Percentiles rank a stretch among this genome's conserved stretches.
Conservation (phyloP, 2,329 filamentous ascomycete genomes). For the Fusarium solani-melongenae region DNA sequence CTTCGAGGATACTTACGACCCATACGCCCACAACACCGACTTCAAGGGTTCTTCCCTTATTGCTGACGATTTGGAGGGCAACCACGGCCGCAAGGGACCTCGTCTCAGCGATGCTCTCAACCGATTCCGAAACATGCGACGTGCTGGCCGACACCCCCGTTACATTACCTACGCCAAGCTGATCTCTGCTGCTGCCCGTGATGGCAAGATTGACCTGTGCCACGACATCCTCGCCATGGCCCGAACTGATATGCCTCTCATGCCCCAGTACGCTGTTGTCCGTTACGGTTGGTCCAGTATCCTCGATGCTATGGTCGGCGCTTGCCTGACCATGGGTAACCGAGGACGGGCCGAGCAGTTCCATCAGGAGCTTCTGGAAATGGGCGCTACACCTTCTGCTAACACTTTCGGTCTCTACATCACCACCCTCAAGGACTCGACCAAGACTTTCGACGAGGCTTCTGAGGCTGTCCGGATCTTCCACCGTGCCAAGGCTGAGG, state of each 20-base stretch:
- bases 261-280: conserved; percentile 86
- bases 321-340: conserved; percentile 85
- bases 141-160: conserved; percentile 87
- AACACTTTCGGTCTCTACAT: conserved; percentile 99
- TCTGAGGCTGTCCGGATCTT: conserved; percentile 98
- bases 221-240: conserved; percentile 92
- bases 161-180: conserved; percentile 98
- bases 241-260: conserved; percentile 85
- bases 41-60: conserved; percentile 94
- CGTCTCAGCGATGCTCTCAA: conserved; percentile 83
- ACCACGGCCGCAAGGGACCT: conserved; percentile 76
- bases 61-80: conserved; percentile 87
- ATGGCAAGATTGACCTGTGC: conserved; percentile 82
- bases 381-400: conserved; percentile 91
- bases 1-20: conserved; percentile 87
- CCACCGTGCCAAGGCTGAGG: conserved; percentile 90
- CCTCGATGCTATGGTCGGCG: conserved; percentile 94
- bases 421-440: conserved; percentile 97
- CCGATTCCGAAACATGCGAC: conserved; percentile 92
- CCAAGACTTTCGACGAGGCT: conserved; percentile 97
- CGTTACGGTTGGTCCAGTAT: conserved; percentile 97
- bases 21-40: conserved; percentile 89
- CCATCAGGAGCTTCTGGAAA: conserved; percentile 90
- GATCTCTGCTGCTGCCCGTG: conserved; percentile 88
- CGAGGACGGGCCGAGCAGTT: conserved; percentile 85